Base-by-base conservation (phyloP, 108 stramenopile species). In the Nitzschia inconspicua region DNA sequence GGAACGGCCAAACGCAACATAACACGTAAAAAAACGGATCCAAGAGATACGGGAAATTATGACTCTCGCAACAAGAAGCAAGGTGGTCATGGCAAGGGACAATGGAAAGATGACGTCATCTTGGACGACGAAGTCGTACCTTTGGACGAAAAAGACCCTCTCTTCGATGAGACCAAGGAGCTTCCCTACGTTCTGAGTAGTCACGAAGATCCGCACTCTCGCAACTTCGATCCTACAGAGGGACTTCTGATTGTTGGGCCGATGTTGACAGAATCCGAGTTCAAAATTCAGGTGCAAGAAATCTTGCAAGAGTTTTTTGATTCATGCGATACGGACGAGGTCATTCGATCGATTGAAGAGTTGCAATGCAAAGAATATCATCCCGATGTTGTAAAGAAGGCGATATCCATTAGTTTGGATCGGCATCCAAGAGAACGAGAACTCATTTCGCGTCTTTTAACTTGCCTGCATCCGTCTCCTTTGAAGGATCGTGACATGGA, bases 401-500 rank as follows among this genome's bases (percentile, higher is more conserved):
- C 86, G 5, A 68, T 96, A 18, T 73, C 73, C 46, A 60, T 92
- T 53, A 79, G 89, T 31, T 49, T 95, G 46, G 97, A 96, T 63
- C 74, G 78, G 34, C 64, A 81, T 22, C 86, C 94, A 34, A 56
- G 92, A 44, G 90, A 95, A 51, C 78, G 93, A 54, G 97, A 98
- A 60, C 60, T 92, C 18, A 74, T 88, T 23, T 83, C 80, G 43
- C 59, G 87, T n/a, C 69, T 95, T 0, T 79, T 98, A 61, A 82
- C 87, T 22, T 84, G 83, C 47, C 62, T 93, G 43, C 92, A 95
- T 76, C 95, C 94, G 1, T 52, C 67, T 19, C 84, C 91, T 0
- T 59, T 98, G 62, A 62, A 77, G 20, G 82, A 84, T 57, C 68
- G 54, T 2, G 80, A 87, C 49, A 84, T 96, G 77, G 86, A 81